phyloP scores from a whole-genome alignment of 805 yeast species.

The Tetrapisispora namnaoensis region DNA sequence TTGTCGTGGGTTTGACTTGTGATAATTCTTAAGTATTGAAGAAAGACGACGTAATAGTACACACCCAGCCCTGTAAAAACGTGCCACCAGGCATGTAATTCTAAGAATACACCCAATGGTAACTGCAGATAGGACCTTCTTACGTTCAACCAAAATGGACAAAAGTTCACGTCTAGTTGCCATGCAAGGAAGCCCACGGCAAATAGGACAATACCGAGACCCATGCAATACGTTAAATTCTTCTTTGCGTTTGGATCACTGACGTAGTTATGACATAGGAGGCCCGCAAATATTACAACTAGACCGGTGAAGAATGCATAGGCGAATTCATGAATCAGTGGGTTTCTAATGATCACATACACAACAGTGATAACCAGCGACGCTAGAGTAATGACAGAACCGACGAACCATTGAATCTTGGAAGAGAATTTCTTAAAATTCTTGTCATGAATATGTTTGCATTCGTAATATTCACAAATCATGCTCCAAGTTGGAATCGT shows the following conservation, averaged over 20 bases:
- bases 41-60: conserved; percentile 70
- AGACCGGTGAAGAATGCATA: conserved; percentile 71
- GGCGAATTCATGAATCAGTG: conserved; percentile 80
- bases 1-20: conserved; percentile 46
- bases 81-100: conserved; percentile 99
- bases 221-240: conserved; percentile 48
- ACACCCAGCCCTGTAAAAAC: conserved; percentile 78
- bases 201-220: conserved; percentile 53
- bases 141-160: conserved; percentile 44
- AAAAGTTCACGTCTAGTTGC: conserved; percentile 81
- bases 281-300: conserved; percentile 53
- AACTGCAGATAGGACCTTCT: conserved; percentile 59
- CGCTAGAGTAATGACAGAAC: conserved; percentile 37
- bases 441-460: not conserved
- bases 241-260: conserved; percentile 36
- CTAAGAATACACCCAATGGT: conserved; percentile 78
- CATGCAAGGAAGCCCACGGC: conserved; percentile 70
- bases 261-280: conserved; percentile 44
- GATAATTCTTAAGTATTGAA: conserved; percentile 64
- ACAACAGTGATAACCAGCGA: conserved; percentile 58
- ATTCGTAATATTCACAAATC: conserved; percentile 41
- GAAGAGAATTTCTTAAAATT: not conserved
- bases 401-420: conserved; percentile 26
- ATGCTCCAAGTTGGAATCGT: conserved; percentile 89
- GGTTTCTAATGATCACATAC: conserved; percentile 66